Conservation (phyloP, 139 green algal genomes). For the Chlamydomonas schloesseri region DNA sequence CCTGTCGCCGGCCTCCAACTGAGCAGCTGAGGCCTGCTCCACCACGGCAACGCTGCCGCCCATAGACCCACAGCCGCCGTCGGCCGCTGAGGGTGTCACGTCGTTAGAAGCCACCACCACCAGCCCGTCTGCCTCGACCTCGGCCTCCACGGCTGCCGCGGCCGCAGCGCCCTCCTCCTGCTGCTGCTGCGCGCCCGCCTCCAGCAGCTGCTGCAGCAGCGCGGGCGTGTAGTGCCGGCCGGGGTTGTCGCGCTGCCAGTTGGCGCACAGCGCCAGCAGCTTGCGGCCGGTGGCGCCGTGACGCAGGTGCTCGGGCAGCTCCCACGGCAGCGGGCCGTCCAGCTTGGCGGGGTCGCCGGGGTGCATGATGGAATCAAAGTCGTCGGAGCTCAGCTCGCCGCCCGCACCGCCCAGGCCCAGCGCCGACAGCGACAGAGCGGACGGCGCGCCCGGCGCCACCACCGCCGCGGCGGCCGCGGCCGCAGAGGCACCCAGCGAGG, state of each 20-base stretch:
- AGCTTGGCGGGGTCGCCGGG: conserved; percentile 55
- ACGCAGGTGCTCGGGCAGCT: conserved; percentile 60
- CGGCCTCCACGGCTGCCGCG: background rate
- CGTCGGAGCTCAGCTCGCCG: conserved; percentile 9
- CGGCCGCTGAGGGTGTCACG: too few relatives aligned
- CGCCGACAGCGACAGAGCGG: background rate
- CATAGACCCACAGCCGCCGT: too few relatives aligned
- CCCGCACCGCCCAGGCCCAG: background rate
- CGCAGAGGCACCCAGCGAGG: conserved; percentile 9
- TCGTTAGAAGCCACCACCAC: too few relatives aligned
- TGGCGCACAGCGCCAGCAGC: conserved; percentile 55
- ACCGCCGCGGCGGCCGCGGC: background rate
- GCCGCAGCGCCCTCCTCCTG: background rate
- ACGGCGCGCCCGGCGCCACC: background rate
- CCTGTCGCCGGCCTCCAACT: background rate
- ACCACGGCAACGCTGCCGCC: too few relatives aligned
- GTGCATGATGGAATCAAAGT: conserved; percentile 59
- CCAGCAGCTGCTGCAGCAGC: background rate
- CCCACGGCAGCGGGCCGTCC: conserved; percentile 63
- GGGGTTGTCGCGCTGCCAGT: conserved; percentile 59
- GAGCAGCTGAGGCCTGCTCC: background rate
- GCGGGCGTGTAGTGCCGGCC: conserved; percentile 22
- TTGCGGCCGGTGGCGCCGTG: conserved; percentile 23
- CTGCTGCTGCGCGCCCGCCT: background rate
- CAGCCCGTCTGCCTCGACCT: background rate